Percentiles rank a stretch among this genome's conserved stretches.
Evolutionary conservation across 2,329 filamentous ascomycete species (phyloP).

Genomic region (Chaetothyriales sp.): DNA sequence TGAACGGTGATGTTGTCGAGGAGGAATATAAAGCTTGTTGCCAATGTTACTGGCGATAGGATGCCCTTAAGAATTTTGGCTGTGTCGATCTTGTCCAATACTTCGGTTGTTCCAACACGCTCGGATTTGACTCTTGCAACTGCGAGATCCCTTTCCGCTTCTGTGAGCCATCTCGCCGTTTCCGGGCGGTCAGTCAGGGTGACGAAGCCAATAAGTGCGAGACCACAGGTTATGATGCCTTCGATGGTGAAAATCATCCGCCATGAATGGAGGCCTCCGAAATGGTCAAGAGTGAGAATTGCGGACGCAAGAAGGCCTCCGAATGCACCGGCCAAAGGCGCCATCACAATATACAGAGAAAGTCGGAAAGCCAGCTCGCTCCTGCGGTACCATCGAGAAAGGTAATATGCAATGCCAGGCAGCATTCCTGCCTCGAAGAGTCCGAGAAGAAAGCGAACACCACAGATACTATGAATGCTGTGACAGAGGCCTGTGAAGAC

Average conservation of each 20-base stretch:
- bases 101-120: constrained; percentile 45
- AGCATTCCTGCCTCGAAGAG: constrained; percentile 49
- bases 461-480: constrained; percentile 39
- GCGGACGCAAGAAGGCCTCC: constrained; percentile 51
- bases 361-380: constrained; percentile 54
- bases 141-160: constrained; percentile 52
- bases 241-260: constrained; percentile 60
- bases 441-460: constrained; percentile 52
- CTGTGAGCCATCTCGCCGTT: constrained; percentile 51
- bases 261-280: constrained; percentile 45
- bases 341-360: constrained; percentile 55
- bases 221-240: constrained; percentile 46
- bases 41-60: constrained; percentile 47
- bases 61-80: constrained; percentile 48
- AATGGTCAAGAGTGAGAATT: constrained; percentile 46
- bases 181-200: constrained; percentile 55
- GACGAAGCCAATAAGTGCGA: constrained; percentile 42
- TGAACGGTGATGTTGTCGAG: constrained; percentile 57
- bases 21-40: constrained; percentile 44
- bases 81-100: constrained; percentile 49
- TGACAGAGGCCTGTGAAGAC: constrained; percentile 52
- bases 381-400: constrained; percentile 44
- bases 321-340: constrained; percentile 55
- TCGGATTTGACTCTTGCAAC: constrained; percentile 55
- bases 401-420: constrained; percentile 29